These are phyloP conservation scores for Bruguiera parviflora DNA, from an alignment of 345 rosid genomes.

Conservation along the genomic window DNA sequence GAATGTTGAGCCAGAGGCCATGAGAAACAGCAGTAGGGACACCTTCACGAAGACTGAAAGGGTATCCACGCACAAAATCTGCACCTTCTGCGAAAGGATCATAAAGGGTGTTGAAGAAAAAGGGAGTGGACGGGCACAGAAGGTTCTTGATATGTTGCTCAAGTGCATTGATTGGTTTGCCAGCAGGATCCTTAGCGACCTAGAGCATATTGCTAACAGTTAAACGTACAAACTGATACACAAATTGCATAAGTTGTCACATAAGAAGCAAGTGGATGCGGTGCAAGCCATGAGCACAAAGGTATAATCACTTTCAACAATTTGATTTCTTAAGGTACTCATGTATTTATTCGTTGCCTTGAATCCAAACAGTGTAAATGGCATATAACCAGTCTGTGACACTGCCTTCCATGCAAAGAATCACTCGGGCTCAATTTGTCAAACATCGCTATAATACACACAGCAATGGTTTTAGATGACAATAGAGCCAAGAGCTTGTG, in stretches of 20 bases:
- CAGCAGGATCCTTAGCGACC: constrained; percentile 93
- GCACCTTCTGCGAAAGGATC: constrained; percentile 90
- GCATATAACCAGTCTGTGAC: no score
- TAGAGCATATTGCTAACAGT: constrained; percentile 18
- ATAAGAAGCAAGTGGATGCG: background rate
- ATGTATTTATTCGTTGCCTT: no score
- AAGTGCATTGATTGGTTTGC: constrained; percentile 75
- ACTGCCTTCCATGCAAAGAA: no score
- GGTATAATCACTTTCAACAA: no score
- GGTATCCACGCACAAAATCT: constrained; percentile 96
- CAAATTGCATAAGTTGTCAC: background rate
- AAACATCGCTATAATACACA: no score
- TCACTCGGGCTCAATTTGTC: no score
- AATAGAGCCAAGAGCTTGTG: no score
- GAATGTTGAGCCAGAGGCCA: constrained; percentile 98
- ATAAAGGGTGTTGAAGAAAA: constrained; percentile 93
- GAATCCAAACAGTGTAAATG: no score
- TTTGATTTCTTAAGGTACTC: no score
- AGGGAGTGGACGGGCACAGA: constrained; percentile 77
- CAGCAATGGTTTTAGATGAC: no score
- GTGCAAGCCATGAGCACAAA: background rate
- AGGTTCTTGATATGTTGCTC: constrained; percentile 97
- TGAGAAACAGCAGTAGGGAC: constrained; percentile 92
- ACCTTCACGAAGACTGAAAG: constrained; percentile 94
- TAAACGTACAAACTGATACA: background rate